phyloP scores from a whole-genome alignment of 495 filamentous ascomycete genomes.

The Penicillium steckii region DNA sequence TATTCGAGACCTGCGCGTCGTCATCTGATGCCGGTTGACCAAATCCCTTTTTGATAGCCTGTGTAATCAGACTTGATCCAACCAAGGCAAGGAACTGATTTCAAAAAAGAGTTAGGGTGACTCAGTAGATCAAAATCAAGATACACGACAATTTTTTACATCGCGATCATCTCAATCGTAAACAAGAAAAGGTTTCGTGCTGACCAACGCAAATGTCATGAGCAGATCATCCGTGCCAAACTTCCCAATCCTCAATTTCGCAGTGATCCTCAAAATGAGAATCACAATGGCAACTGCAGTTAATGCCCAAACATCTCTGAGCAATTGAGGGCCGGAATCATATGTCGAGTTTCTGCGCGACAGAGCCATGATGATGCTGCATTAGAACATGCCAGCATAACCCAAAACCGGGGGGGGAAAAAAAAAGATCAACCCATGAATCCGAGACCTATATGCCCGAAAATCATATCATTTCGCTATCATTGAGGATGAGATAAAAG shows the following conservation, averaged over 20 bases:
- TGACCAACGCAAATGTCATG: conserved; percentile 28
- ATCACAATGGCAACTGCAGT: conserved; percentile 19
- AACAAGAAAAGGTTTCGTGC: conserved; percentile 2
- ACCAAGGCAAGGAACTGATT: conserved; percentile 19
- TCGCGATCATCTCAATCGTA: neutral
- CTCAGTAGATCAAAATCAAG: neutral
- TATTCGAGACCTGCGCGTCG: conserved; percentile 4
- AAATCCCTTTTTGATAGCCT: conserved; percentile 22
- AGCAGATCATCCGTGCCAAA: conserved; percentile 28
- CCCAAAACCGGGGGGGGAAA: neutral
- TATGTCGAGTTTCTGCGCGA: neutral
- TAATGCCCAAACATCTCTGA: conserved; percentile 28
- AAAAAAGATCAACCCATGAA: neutral
- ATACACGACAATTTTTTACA: neutral
- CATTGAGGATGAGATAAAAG: neutral
- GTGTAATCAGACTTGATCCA: conserved; percentile 26
- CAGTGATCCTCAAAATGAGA: conserved; percentile 19
- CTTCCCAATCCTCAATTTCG: conserved; percentile 25
- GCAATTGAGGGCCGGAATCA: conserved; percentile 17
- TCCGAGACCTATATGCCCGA: conserved; percentile 6
- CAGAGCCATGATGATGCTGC: conserved; percentile 12
- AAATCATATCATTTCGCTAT: conserved; percentile 12
- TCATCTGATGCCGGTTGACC: conserved; percentile 14
- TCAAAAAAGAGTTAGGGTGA: conserved; percentile 1
- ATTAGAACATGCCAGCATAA: neutral